Evolutionary conservation across 345 rosid species (phyloP).

Genomic region (Eucalyptus pumila): DNA sequence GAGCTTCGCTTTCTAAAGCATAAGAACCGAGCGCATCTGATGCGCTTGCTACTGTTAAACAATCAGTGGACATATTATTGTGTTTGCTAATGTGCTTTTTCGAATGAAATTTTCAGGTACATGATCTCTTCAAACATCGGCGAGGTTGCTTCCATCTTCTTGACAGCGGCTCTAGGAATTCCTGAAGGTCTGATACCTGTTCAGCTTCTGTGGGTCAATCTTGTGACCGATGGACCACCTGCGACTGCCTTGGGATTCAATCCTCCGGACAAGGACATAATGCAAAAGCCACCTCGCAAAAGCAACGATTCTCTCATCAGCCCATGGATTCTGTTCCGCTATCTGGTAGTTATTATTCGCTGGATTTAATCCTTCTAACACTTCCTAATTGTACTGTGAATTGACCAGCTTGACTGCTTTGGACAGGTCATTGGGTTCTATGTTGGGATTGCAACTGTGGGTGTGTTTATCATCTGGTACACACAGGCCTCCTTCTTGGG

Average conservation of each 20-base stretch:
- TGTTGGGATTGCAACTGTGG: conserved; percentile 62
- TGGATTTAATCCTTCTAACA: not conserved
- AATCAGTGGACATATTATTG: not conserved
- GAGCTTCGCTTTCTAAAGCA: not conserved
- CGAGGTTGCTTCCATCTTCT: conserved; percentile 66
- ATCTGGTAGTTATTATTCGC: conserved; percentile 32
- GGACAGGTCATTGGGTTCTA: conserved; percentile 53
- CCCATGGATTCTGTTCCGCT: conserved; percentile 66
- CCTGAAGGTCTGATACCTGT: conserved; percentile 76
- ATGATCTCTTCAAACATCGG: conserved; percentile 83
- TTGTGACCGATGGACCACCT: conserved; percentile 79
- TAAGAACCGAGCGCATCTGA: not conserved
- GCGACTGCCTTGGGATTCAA: conserved; percentile 79
- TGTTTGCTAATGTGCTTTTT: not conserved
- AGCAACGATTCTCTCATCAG: conserved; percentile 55
- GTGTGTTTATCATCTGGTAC: conserved; percentile 58
- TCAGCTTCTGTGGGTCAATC: conserved; percentile 83
- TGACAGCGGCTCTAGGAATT: conserved; percentile 71
- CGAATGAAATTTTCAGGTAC: conserved; percentile 25
- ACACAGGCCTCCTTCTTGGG: conserved; percentile 46
- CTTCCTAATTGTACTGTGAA: not conserved
- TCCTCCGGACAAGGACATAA: conserved; percentile 60
- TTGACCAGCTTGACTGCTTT: not conserved
- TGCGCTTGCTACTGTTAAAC: not conserved
- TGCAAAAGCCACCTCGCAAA: conserved; percentile 69